Percentiles rank a stretch among this genome's conserved stretches.
These are phyloP conservation scores for Phlebiopsis gigantea DNA, from an alignment of 768 basidiomycete genomes.

Conservation along the genomic window DNA sequence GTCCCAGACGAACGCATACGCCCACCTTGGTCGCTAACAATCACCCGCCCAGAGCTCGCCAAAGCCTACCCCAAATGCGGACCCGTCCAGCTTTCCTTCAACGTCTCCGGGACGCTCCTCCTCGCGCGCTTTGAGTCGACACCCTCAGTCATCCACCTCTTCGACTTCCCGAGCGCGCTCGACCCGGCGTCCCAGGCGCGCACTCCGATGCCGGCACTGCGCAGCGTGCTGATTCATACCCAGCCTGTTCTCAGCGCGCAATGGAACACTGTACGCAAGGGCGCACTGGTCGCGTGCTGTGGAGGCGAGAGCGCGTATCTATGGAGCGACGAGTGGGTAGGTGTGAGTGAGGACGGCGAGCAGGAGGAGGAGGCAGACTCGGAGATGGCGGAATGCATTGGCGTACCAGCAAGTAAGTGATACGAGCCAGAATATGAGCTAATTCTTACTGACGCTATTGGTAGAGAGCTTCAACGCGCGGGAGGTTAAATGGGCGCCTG, in stretches of 20 bases:
- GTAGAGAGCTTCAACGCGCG: conserved; percentile 66
- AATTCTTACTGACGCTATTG: neutral
- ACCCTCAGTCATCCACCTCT: conserved; percentile 15
- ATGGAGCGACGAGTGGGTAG: conserved; percentile 83
- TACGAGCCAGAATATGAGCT: neutral
- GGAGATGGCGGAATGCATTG: conserved; percentile 90
- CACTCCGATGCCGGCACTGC: conserved; percentile 42
- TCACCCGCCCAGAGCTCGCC: conserved; percentile 49
- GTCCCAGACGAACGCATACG: conserved; percentile 58
- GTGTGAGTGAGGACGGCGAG: conserved; percentile 22
- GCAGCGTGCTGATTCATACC: conserved; percentile 63
- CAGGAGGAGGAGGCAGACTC: conserved; percentile 40
- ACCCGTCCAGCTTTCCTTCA: conserved; percentile 73
- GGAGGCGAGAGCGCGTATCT: conserved; percentile 62
- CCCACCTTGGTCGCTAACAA: conserved; percentile 47
- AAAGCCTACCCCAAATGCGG: conserved; percentile 66
- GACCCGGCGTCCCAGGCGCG: conserved; percentile 30
- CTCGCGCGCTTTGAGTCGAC: conserved; percentile 60
- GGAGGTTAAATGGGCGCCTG: conserved; percentile 76
- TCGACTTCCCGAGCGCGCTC: conserved; percentile 24
- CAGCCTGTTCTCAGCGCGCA: conserved; percentile 57
- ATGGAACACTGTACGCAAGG: conserved; percentile 80
- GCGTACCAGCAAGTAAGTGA: conserved; percentile 77
- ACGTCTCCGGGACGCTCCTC: conserved; percentile 66
- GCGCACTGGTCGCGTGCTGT: conserved; percentile 62